Evolutionary conservation across 2,329 filamentous ascomycete species (phyloP).

Genomic region (Diaporthe sp.): DNA sequence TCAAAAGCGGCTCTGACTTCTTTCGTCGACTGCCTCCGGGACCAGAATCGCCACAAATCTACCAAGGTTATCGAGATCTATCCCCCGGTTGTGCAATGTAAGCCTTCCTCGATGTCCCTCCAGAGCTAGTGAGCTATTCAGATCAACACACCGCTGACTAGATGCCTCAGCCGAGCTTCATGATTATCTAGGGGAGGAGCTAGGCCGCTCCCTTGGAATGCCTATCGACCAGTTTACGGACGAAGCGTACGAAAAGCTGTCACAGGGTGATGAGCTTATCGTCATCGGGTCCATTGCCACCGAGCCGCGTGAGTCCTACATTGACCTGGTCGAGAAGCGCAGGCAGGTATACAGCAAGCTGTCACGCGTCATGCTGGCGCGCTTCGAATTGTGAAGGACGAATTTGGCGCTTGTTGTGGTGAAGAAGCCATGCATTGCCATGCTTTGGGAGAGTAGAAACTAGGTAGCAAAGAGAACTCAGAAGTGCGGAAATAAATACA

Average conservation of each 20-base stretch:
- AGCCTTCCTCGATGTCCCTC: constrained; percentile 36
- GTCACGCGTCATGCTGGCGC: constrained; percentile 19
- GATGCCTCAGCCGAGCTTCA: constrained; percentile 38
- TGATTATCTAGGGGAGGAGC: constrained; percentile 38
- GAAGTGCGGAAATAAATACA: not conserved
- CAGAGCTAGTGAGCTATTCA: not conserved
- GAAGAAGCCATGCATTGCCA: not conserved
- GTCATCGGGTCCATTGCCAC: constrained; percentile 34
- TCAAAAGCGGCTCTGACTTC: constrained; percentile 56
- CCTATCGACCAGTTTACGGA: constrained; percentile 47
- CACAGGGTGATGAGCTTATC: constrained; percentile 46
- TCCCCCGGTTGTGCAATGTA: constrained; percentile 45
- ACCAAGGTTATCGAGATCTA: constrained; percentile 51
- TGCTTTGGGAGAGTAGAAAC: not conserved
- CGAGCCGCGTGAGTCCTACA: constrained; percentile 29
- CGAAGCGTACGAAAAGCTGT: constrained; percentile 47
- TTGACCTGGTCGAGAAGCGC: constrained; percentile 30
- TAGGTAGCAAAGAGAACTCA: not conserved
- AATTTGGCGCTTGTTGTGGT: not conserved
- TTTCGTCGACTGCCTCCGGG: constrained; percentile 52
- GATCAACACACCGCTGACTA: constrained; percentile 30
- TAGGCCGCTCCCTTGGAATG: constrained; percentile 36
- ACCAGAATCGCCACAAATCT: constrained; percentile 44
- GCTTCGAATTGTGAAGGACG: constrained; percentile 17
- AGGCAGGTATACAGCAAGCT: constrained; percentile 31